Evolutionary conservation across 139 green algal genomes (phyloP).

Genomic region (Helicosporidium sp.): DNA sequence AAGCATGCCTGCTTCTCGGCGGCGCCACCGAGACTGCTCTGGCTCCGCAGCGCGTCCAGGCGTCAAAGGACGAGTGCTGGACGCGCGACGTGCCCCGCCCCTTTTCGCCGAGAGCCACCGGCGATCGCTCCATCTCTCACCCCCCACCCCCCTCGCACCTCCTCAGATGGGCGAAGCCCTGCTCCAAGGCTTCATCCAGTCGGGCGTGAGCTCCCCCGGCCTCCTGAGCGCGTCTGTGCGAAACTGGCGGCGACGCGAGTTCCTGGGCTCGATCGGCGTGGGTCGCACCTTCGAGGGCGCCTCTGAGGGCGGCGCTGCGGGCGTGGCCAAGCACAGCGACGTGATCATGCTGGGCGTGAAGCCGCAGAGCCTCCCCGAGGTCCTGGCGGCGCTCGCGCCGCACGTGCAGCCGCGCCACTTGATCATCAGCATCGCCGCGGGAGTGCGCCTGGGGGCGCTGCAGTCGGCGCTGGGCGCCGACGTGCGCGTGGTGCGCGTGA

Average conservation of each 20-base stretch:
- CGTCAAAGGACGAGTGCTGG: too few species aligned
- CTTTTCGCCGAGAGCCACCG: too few species aligned
- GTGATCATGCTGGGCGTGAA: constrained; percentile 45
- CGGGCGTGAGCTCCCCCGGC: not conserved
- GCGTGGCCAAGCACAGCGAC: not conserved
- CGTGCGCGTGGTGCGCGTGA: constrained; percentile 22
- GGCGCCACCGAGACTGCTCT: not conserved
- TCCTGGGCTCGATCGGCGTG: constrained; percentile 1
- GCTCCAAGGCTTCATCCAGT: constrained; percentile 27
- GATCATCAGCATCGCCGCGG: constrained; percentile 80
- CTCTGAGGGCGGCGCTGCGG: constrained; percentile 2
- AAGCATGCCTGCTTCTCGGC: not conserved
- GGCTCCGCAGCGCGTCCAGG: too few species aligned
- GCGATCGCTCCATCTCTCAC: not conserved
- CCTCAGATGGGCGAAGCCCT: constrained; percentile 37
- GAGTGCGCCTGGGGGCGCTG: constrained; percentile 43
- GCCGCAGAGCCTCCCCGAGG: constrained; percentile 48
- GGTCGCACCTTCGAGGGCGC: constrained; percentile 4
- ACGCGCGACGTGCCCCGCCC: too few species aligned
- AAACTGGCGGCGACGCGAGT: constrained; percentile 1
- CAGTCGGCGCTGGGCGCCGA: constrained; percentile 9
- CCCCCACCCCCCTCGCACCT: too few species aligned
- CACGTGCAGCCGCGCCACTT: constrained; percentile 26
- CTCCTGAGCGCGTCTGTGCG: constrained; percentile 1
- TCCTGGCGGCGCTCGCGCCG: constrained; percentile 31